phyloP scores from a whole-genome alignment of 2,329 filamentous ascomycete species.

The Cryoendolithus antarcticus region DNA sequence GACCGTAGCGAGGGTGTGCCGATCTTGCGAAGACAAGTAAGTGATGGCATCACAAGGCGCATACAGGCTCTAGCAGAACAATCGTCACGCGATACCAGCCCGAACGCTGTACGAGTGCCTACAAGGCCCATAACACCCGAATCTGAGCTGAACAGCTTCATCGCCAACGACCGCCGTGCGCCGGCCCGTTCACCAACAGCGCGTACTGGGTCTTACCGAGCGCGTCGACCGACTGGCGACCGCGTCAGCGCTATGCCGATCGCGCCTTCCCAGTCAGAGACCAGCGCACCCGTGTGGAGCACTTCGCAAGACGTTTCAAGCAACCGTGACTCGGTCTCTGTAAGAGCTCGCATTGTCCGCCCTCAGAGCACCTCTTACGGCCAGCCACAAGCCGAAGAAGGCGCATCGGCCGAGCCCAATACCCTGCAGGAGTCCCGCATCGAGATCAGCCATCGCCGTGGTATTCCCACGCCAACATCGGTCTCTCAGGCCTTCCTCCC shows the following conservation, averaged over 20 bases:
- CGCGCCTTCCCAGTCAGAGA: conserved; percentile 12
- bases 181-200: conserved; percentile 2
- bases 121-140: conserved; percentile 9
- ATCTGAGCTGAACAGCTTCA: conserved; percentile 3
- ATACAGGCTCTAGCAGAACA: conserved; percentile 88
- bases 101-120: conserved; percentile 8
- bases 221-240: conserved; percentile 2
- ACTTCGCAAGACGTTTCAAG: conserved; percentile 25
- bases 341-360: conserved; percentile 72
- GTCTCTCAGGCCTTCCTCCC: conserved; percentile 5
- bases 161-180: conserved; percentile 3
- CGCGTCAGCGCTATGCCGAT: conserved; percentile 6
- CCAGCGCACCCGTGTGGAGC: conserved; percentile 25
- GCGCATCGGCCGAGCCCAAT: conserved; percentile 9
- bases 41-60: conserved; percentile 81
- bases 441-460: conserved; percentile 49
- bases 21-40: conserved; percentile 49
- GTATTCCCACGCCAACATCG: conserved; percentile 4
- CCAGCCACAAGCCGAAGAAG: too few relatives aligned
- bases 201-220: conserved; percentile 2
- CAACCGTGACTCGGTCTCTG: conserved; percentile 64
- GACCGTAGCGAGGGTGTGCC: too few relatives aligned
- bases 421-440: conserved; percentile 45
- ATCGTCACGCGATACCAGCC: conserved; percentile 12
- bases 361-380: conserved; percentile 32